Base-by-base conservation (phyloP, 345 rosid genomes). In the Adansonia digitata region DNA sequence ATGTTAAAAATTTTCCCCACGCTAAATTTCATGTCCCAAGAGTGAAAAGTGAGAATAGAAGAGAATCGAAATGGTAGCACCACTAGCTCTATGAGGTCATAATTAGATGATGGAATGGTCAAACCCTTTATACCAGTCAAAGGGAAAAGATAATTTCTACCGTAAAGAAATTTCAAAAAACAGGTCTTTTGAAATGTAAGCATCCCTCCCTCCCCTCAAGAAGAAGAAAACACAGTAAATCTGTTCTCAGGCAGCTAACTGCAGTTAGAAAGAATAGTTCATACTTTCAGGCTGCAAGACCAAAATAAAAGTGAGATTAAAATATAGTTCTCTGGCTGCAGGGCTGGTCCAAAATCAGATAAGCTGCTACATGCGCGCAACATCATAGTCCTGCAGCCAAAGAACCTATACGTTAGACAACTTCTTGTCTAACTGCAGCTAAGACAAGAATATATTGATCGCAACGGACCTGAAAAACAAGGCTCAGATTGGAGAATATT, bases 331-430 rank as follows among this genome's bases (percentile, higher is more conserved):
- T 35, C 43, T 59, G 76, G 76, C 43, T 73, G 53, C 68, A 60
- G 76, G 57, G n/a, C 45, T 29, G 56, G 68, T 73, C 73, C 59
- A 61, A 59, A 73, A 73, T 61, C 57, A 60, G 56, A 73, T 73
- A 43, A 31, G 68, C 68, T 59, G 55, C 56, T 27, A 73, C 20
- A 48, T 7, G 52, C 3, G 63, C 64, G 14, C 4, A 39, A 73
- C 57, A 73, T 45, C 43, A 60, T 42, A 46, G 65, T 73, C 68
- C 69, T 48, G 66, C 75, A 42, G 55, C 76, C 76, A 60, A 61
- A 60, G 57, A 45, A 61, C 76, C 69, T 61, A 73, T 56, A 18
- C 27, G 49, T 71, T 52, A 71, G 10, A 45, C 53, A 45, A 73
- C 39, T 42, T 57, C 59, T 73, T 61, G 69, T 73, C 68, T 60